Conservation (phyloP, 768 basidiomycete genomes). For the Suillus placidus region DNA sequence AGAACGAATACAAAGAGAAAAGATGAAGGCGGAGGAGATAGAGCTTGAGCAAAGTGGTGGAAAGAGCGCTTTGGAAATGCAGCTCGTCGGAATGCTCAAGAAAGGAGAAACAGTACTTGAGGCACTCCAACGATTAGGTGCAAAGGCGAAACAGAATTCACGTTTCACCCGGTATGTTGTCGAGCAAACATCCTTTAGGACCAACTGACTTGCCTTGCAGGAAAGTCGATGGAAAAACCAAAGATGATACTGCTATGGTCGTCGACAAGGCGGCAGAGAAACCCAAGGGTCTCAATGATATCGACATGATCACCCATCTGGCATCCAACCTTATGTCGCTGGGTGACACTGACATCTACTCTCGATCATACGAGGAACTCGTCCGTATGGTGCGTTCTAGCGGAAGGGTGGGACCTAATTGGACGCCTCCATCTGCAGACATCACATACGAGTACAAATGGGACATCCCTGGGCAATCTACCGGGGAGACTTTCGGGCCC, state of each 20-base stretch:
- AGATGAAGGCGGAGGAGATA: conserved; percentile 70
- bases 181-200: not conserved
- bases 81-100: conserved; percentile 76
- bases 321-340: conserved; percentile 88
- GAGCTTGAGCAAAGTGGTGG: conserved; percentile 73
- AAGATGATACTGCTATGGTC: conserved; percentile 45
- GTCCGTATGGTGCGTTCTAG: conserved; percentile 74
- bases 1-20: conserved; percentile 72
- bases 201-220: conserved; percentile 12
- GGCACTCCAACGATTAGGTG: conserved; percentile 84
- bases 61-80: conserved; percentile 60
- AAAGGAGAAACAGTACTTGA: conserved; percentile 91
- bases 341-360: conserved; percentile 86
- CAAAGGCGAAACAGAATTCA: conserved; percentile 54
- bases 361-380: conserved; percentile 82
- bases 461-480: conserved; percentile 56
- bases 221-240: conserved; percentile 34
- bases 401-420: conserved; percentile 65
- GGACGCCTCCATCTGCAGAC: conserved; percentile 79
- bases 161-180: conserved; percentile 28
- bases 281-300: conserved; percentile 48
- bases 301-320: conserved; percentile 81
- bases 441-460: conserved; percentile 83
- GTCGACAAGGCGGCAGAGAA: conserved; percentile 45
- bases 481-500: conserved; percentile 71